Conservation (phyloP, 2,329 filamentous ascomycete species). For the Neophaeococcomyces aloes region DNA sequence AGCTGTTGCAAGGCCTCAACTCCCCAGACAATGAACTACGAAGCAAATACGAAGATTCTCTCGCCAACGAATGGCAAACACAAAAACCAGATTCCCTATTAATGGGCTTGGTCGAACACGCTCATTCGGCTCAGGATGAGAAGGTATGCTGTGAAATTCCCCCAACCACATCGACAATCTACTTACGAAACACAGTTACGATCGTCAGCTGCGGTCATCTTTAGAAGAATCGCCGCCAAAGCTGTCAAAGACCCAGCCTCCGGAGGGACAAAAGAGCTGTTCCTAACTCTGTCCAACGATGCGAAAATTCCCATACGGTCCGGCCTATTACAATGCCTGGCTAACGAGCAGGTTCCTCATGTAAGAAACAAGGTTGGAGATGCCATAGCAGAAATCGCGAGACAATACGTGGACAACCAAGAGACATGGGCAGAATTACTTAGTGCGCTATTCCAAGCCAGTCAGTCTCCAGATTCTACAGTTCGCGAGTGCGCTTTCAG, state of each 20-base stretch:
- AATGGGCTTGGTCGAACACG: constrained; percentile 90
- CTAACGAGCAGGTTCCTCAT: constrained; percentile 58
- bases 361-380: constrained; percentile 95
- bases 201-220: constrained; percentile 86
- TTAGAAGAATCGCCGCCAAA: constrained; percentile 85
- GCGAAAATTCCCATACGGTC: constrained; percentile 69
- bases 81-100: constrained; percentile 75
- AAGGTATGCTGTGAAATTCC: constrained; percentile 40
- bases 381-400: constrained; percentile 88
- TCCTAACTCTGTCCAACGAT: constrained; percentile 64
- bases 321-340: constrained; percentile 70
- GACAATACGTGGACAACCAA: constrained; percentile 84
- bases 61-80: constrained; percentile 81
- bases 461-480: constrained; percentile 70
- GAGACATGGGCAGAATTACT: constrained; percentile 86
- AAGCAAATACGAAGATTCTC: constrained; percentile 76
- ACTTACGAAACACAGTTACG: constrained; percentile 51
- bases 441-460: constrained; percentile 74
- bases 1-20: constrained; percentile 80
- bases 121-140: constrained; percentile 66
- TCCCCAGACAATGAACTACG: constrained; percentile 79
- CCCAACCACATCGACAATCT: constrained; percentile 5
- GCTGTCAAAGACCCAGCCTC: constrained; percentile 61
- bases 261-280: constrained; percentile 68
- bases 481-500: constrained; percentile 89